Conservation (phyloP, 2,329 filamentous ascomycete species). For the Ophiostoma novo-ulmi region DNA sequence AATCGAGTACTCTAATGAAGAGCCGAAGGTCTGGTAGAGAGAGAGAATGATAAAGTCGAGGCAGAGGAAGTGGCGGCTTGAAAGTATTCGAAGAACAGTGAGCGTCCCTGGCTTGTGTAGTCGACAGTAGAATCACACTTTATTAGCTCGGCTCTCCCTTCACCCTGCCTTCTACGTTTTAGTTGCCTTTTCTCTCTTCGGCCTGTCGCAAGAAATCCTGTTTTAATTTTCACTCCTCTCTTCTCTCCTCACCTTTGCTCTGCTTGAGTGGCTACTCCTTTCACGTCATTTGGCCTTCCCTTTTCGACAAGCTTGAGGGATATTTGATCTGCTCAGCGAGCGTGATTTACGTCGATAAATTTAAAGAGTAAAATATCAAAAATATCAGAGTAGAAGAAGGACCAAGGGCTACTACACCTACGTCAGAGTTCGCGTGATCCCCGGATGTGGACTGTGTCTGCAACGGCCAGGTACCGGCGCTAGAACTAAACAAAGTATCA, state of each 20-base stretch:
- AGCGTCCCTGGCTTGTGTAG: not conserved
- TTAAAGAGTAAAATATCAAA: not conserved
- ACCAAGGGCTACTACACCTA: not conserved
- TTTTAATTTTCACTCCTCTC: not conserved
- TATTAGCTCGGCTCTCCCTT: not conserved
- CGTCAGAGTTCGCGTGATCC: not conserved
- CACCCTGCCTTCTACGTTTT: not conserved
- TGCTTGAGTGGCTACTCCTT: not conserved
- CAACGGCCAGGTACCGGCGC: not conserved
- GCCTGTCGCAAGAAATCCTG: not conserved
- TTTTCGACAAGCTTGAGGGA: not conserved
- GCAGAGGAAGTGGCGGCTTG: not conserved
- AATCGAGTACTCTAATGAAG: not conserved
- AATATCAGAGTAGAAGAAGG: not conserved
- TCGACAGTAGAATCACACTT: not conserved
- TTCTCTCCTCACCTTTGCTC: not conserved
- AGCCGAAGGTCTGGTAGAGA: not conserved
- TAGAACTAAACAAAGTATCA: not conserved
- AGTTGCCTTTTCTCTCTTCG: not conserved
- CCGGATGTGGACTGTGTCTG: not conserved
- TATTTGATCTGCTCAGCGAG: not conserved
- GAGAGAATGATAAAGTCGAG: not conserved
- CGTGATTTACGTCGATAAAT: not conserved
- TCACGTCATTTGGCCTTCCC: not conserved
- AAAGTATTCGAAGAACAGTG: not conserved